Evolutionary conservation across 345 rosid species (phyloP), one percentile per base, ranked within the genome.

Genomic region (Sonneratia caseolaris): DNA sequence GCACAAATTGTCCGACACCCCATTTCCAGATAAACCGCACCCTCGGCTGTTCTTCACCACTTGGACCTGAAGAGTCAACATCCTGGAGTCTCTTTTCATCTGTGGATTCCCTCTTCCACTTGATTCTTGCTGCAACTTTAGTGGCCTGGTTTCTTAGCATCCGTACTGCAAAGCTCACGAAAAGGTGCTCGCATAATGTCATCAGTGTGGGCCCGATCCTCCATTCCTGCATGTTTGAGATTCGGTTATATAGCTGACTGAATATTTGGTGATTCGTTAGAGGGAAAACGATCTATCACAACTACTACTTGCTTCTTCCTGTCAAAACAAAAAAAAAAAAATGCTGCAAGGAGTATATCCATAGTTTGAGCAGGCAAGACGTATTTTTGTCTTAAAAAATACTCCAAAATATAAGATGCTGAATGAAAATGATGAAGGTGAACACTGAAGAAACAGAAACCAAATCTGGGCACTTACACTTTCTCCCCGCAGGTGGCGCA

Each of bases 121-220:
- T 85, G 62, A 83, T 57, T 68, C 82, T 77, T 38, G 80, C 48
- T 3, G 84, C 72, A 65, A 72, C 68, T 79, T 85, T 85, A 22
- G 81, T 79, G 3, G 91, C 86, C 62, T 86, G 86, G 78, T 84
- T 85, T 68, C 82, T 84, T 80, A 94, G 81, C 65, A 81, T 68
- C 42, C 93, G 90, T 75, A 94, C 90, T 48, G 93, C 91, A 76
- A 86, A 91, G 81, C 95, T 91, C 78, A 94, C 98, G 48, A 94
- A 85, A 19, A 94, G 84, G 84, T 91, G 98, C 74, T 94, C 98
- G 14, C 88, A 91, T 68, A 94, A 74, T 69, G 98, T 91, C 77
- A 81, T 12, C 74, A 94, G 68, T 0, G 96, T 94, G 24, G 95
- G 91, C 73, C 91, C 96, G 37, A 94, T 78, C 76, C 83, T 88